Evolutionary conservation across 2,329 filamentous ascomycete genomes (phyloP), one percentile per base, ranked within the genome.

Genomic region (Lasiodiplodia sp.): DNA sequence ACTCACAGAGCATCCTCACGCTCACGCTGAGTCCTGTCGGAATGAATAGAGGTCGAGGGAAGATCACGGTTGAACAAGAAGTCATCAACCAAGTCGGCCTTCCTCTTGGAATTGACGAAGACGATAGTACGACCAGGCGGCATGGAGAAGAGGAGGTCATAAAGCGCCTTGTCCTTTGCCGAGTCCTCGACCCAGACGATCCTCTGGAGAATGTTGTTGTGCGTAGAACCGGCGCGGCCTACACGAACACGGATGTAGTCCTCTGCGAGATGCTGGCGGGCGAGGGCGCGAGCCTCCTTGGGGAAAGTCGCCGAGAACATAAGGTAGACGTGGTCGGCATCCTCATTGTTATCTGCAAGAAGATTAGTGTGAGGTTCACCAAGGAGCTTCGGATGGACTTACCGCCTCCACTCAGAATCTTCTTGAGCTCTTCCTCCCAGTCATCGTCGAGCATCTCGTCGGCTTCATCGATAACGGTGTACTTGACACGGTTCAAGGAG

Each of bases 301-400:
- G 94, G 93, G 80, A 99, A 98, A 0, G 96, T 98, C 0, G 96
- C 96, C 0, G 94, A 97, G 79, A 98, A 98, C 83, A 99, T 91
- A 80, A 97, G 86, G 78, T 88, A 90, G 8, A 84, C 83, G 72
- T 90, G 88, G 69, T 91, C 88, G 7, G 84, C 87, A 74, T 91
- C 93, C 68, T 92, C 89, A 70, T 97, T 97, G 82, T 79, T 89
- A 86, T 97, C 82, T 84, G 69, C 3, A 68, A 25, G 1, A 12
- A 44, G 63, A 52, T 51, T 70, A n/a, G 25, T 62, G 55, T 68
- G 77, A 76, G 66, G 56, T 55, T 28, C 23, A 55, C 38, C 44
- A n/a, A 62, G n/a, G 51, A 37, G 37, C 47, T 34, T 23, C 4
- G 40, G 18, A 52, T 16, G 31, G 6, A 60, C 47, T 47, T 52